Percentiles rank a stretch among this genome's conserved stretches.
Evolutionary conservation across 2,329 filamentous ascomycete species (phyloP).

Genomic region (Amauroascus niger): DNA sequence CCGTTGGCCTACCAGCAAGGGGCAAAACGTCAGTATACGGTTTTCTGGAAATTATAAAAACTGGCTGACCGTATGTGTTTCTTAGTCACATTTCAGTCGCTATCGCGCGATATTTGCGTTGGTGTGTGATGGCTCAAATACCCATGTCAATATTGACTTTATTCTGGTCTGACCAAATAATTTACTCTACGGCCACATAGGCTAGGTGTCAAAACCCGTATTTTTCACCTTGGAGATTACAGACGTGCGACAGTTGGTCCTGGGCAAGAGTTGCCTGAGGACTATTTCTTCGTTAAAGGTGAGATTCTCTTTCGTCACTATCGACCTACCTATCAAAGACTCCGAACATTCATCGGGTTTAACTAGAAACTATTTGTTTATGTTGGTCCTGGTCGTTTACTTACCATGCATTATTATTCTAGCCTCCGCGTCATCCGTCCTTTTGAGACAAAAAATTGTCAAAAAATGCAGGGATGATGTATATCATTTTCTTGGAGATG

Average conservation of each 20-base stretch:
- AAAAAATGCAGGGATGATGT: constrained; percentile 97
- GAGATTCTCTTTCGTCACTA: constrained; percentile 14
- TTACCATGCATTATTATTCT: background rate
- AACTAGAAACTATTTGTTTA: background rate
- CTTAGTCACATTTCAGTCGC: constrained; percentile 88
- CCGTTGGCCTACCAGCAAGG: constrained; percentile 86
- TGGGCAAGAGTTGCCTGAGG: constrained; percentile 76
- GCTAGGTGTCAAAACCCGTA: constrained; percentile 95
- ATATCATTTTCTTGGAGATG: constrained; percentile 88
- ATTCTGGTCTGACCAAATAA: background rate
- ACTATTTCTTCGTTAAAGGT: constrained; percentile 94
- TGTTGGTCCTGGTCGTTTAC: constrained; percentile 18
- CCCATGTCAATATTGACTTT: background rate
- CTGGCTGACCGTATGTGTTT: constrained; percentile 8
- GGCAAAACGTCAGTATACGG: constrained; percentile 68
- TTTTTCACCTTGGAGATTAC: constrained; percentile 96
- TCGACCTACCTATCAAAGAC: no score
- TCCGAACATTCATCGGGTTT: background rate
- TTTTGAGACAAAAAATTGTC: constrained; percentile 90
- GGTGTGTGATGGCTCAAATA: constrained; percentile 42
- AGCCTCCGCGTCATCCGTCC: constrained; percentile 78
- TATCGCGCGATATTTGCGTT: constrained; percentile 84
- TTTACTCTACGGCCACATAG: constrained; percentile 32
- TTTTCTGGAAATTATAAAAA: background rate
- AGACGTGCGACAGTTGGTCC: constrained; percentile 80